phyloP scores from a whole-genome alignment of 306 rosid genomes.

The Herpetospermum pedunculosum region DNA sequence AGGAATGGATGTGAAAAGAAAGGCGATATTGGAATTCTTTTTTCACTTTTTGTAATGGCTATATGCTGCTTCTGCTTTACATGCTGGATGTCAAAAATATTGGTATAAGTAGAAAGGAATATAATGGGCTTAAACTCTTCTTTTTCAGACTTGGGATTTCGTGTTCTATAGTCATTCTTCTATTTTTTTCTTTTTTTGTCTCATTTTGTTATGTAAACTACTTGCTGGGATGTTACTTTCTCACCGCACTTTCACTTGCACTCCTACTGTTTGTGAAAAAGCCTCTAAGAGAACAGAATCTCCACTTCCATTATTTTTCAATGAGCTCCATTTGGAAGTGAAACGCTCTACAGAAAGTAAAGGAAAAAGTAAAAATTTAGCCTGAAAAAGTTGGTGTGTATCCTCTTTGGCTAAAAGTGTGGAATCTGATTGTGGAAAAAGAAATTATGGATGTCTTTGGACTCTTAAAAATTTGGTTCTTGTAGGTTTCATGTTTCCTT shows the following conservation, averaged over 20 bases:
- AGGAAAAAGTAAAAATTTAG: background rate
- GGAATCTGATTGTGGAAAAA: background rate
- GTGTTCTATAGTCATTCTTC: constrained; percentile 44
- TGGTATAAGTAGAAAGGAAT: constrained; percentile 15
- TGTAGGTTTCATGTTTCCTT: background rate
- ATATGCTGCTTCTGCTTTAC: constrained; percentile 42
- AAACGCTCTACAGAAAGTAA: background rate
- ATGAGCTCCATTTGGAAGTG: background rate
- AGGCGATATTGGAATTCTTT: background rate
- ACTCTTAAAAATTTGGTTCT: background rate
- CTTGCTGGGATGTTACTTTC: constrained; percentile 8
- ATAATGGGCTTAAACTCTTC: constrained; percentile 20
- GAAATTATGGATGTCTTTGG: background rate
- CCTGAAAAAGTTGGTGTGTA: background rate
- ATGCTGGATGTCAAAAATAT: constrained; percentile 46
- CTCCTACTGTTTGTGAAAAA: constrained; percentile 4
- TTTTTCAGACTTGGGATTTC: constrained; percentile 26
- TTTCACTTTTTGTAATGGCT: constrained; percentile 17
- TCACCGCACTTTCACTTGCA: constrained; percentile 5
- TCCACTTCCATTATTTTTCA: background rate
- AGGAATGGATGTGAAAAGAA: constrained; percentile 3
- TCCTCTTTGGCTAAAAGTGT: background rate
- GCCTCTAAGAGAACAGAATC: background rate
- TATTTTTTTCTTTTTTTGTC: constrained; percentile 5
- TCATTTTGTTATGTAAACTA: background rate